Conservation (phyloP, 139 green algal species). For the Picochlorum sp. region DNA sequence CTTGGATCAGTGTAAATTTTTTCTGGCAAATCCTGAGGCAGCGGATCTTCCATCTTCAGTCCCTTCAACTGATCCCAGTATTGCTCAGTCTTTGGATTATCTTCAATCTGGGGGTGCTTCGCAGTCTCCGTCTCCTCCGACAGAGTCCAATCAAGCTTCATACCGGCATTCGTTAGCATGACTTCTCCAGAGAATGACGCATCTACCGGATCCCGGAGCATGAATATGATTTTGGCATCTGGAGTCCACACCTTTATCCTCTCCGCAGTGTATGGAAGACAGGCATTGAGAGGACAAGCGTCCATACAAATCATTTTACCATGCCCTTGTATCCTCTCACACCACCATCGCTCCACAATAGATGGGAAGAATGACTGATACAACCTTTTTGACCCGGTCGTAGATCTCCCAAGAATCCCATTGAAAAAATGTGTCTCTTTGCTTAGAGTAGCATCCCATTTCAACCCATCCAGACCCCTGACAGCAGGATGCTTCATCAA, state of each 20-base stretch:
- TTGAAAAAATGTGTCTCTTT: slow-evolving; percentile 74
- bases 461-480: slow-evolving; percentile 39
- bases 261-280: slow-evolving; percentile 46
- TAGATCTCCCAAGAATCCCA: slow-evolving; percentile 40
- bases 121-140: slow-evolving; percentile 19
- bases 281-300: slow-evolving; percentile 59
- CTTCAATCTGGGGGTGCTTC: slow-evolving; percentile 26
- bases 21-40: slow-evolving; percentile 39
- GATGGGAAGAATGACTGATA: slow-evolving; percentile 78
- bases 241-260: slow-evolving; percentile 50
- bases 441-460: slow-evolving; percentile 51
- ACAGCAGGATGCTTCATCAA: slow-evolving; percentile 54
- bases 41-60: slow-evolving; percentile 16
- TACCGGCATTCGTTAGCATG: slow-evolving; percentile 56
- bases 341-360: slow-evolving; percentile 32
- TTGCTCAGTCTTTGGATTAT: slow-evolving; percentile 3
- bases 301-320: slow-evolving; percentile 60
- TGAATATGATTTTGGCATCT: slow-evolving; percentile 66
- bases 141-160: slow-evolving; percentile 42
- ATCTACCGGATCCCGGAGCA: slow-evolving; percentile 47
- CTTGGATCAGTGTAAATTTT: slow-evolving; percentile 26
- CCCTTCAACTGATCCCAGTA: slow-evolving; percentile 26
- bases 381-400: slow-evolving; percentile 17
- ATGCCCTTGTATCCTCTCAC: slow-evolving; percentile 9
- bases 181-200: slow-evolving; percentile 56